Base-by-base conservation (phyloP, 164 flowering plant species). In the Berberis vulgaris region DNA sequence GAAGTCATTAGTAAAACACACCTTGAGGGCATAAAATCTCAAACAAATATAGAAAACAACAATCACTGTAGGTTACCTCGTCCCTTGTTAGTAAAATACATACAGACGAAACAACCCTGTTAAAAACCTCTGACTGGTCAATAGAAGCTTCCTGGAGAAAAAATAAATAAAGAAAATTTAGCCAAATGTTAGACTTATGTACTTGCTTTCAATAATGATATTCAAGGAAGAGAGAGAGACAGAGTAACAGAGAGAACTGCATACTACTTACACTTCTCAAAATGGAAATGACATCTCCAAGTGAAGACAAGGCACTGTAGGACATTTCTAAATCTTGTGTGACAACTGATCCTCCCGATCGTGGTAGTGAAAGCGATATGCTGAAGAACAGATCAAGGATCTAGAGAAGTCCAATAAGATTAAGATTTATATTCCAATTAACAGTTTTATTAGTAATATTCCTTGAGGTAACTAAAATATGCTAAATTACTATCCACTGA, bases 101-200 rank as follows among this genome's bases (percentile, higher is more conserved):
- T n/a, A 95, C 80, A 59, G 96, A 87, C 41, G 96, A 89, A 70
- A 91, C 86, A 70, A 95, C 76, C 79, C 99, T 83, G 73, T 84
- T 89, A 65, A 89, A 91, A 56, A 95, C 96, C 80, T 95, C 99
- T 7, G 97, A 95, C 57, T 87, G 97, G 73, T 95, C 99, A 72
- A 95, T 89, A 54, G 96, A 87, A 56, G 97, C 88, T 83, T 95
- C 99, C 99, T 95, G 80, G 65, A 67, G 9, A 73, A 46, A 57
- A 2, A 73, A 59, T 57, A 54, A 8, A n/a, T 45, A 65, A 12
- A 42, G 4, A 38, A 62, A 61, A 40, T 38, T 26, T 45, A 1
- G 8, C 45, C 38, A 41, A 56, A 49, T 2, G 10, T 63, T 56
- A 71, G 40, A 60, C 8, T 43, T 26, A 54, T 49, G 26, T 3